phyloP scores from a whole-genome alignment of 441 rosid genomes.

The Codiaeum variegatum region DNA sequence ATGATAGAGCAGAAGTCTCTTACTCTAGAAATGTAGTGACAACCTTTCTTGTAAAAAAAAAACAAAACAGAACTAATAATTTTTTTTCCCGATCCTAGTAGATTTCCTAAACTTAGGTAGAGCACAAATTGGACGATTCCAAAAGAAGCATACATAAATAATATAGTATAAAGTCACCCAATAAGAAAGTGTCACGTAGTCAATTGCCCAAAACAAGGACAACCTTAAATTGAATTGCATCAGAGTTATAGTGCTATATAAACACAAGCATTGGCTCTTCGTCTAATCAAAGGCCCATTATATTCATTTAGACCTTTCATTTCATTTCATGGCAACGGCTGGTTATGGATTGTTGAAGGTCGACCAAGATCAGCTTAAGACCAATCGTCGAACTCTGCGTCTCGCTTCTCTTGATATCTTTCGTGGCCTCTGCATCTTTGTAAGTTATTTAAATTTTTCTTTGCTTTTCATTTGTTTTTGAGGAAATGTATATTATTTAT shows the following conservation, averaged over 20 bases:
- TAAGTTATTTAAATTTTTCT: neutral
- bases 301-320: neutral
- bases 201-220: neutral
- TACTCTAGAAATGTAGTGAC: no score
- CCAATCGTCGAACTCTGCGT: neutral
- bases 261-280: neutral
- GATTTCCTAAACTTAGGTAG: no score
- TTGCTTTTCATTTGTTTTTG: neutral
- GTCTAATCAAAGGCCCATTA: neutral
- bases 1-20: no score
- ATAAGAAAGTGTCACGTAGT: neutral
- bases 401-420: slow-evolving; percentile 22
- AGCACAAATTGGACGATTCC: no score
- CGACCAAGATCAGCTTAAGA: slow-evolving; percentile 6
- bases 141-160: no score
- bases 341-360: slow-evolving; percentile 10
- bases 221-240: no score
- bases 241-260: neutral
- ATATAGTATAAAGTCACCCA: no score
- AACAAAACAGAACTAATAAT: no score
- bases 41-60: no score
- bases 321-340: neutral
- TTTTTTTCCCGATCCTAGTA: no score
- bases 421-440: slow-evolving; percentile 19
- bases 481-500: neutral